phyloP scores from a whole-genome alignment of 257 asterid species.

The Apocynum venetum region DNA sequence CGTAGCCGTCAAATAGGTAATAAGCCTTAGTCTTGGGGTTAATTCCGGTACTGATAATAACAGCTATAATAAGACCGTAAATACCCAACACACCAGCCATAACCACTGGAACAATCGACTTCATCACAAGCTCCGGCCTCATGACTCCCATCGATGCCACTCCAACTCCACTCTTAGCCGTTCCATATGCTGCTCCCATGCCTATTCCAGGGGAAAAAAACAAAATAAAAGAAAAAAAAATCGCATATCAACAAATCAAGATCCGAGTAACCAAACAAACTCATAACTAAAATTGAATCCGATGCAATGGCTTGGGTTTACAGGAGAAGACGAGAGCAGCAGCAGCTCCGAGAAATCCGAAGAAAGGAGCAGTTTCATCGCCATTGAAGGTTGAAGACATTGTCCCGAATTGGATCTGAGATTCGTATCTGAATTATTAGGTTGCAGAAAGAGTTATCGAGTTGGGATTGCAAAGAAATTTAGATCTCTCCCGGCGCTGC shows the following conservation, averaged over 20 bases:
- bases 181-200: slow-evolving; percentile 87
- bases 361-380: slow-evolving; percentile 40
- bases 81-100: slow-evolving; percentile 94
- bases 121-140: slow-evolving; percentile 88
- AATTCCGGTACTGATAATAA: slow-evolving; percentile 76
- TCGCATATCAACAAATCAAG: not conserved
- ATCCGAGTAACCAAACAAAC: not conserved
- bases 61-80: slow-evolving; percentile 79
- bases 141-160: slow-evolving; percentile 91
- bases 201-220: slow-evolving; percentile 25
- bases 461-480: not conserved
- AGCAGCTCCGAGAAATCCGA: slow-evolving; percentile 39
- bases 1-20: slow-evolving; percentile 82
- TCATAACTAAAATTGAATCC: not conserved
- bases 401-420: slow-evolving; percentile 9
- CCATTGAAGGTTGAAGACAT: slow-evolving; percentile 31
- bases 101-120: slow-evolving; percentile 79
- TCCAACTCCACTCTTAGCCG: slow-evolving; percentile 86
- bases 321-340: slow-evolving; percentile 37
- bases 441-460: not conserved
- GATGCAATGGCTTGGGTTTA: not conserved
- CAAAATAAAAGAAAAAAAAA: not conserved
- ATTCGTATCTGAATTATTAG: not conserved
- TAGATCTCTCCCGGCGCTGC: not conserved
- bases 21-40: slow-evolving; percentile 77